These are phyloP conservation scores for Tetraselmis chui DNA, from an alignment of 139 green algal species.

Conservation along the genomic window DNA sequence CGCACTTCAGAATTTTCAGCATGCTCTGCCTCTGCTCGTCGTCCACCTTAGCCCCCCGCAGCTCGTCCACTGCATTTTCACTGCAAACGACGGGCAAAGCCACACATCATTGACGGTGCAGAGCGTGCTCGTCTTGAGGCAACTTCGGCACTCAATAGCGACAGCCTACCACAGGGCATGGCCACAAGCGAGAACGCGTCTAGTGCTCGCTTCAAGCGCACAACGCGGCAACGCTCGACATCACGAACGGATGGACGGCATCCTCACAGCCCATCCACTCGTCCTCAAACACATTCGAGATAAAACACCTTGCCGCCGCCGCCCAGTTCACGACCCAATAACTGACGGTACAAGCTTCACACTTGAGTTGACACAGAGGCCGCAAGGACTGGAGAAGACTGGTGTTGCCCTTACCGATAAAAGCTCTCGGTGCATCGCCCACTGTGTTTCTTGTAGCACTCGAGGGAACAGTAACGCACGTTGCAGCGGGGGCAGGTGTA, in stretches of 20 bases:
- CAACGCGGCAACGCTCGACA: background rate
- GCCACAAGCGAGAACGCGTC: background rate
- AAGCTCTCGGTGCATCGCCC: slow-evolving; percentile 61
- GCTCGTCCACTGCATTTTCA: slow-evolving; percentile 40
- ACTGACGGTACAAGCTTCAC: too few relatives aligned
- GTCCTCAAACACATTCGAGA: too few relatives aligned
- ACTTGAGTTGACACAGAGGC: too few relatives aligned
- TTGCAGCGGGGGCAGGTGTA: slow-evolving; percentile 79
- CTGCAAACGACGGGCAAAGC: slow-evolving; percentile 21
- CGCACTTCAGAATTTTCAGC: slow-evolving; percentile 46
- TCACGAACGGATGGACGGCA: background rate
- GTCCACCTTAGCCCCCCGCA: slow-evolving; percentile 25
- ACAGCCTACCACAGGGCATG: background rate
- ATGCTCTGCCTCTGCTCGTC: slow-evolving; percentile 37
- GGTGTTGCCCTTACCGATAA: slow-evolving; percentile 37
- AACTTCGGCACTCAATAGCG: too few relatives aligned
- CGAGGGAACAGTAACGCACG: slow-evolving; percentile 61
- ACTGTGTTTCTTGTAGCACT: slow-evolving; percentile 67
- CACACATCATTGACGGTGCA: too few relatives aligned
- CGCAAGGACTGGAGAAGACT: too few relatives aligned
- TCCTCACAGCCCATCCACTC: too few relatives aligned
- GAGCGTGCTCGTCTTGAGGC: too few relatives aligned
- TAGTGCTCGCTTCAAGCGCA: background rate
- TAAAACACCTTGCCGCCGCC: too few relatives aligned
- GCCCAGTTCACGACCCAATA: too few relatives aligned